Evolutionary conservation across 2,329 filamentous ascomycete species (phyloP).

Genomic region (Penicillium paneum): DNA sequence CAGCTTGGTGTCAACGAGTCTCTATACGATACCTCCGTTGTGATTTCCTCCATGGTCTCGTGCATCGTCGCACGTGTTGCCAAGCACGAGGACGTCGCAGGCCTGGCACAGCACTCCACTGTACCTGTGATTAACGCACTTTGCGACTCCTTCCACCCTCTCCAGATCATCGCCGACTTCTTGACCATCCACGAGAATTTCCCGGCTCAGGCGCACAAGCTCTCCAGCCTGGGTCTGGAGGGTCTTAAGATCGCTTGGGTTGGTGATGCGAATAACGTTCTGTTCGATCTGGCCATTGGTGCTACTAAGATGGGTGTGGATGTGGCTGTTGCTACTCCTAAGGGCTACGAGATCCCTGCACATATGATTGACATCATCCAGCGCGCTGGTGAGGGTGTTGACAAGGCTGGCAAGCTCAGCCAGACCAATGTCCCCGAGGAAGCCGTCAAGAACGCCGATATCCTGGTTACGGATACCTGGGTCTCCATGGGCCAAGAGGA

Average conservation of each 20-base stretch:
- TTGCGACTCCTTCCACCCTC: slow-evolving; percentile 85
- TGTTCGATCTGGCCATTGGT: slow-evolving; percentile 87
- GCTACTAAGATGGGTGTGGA: slow-evolving; percentile 84
- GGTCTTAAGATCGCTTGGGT: slow-evolving; percentile 94
- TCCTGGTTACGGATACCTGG: slow-evolving; percentile 97
- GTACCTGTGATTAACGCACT: slow-evolving; percentile 85
- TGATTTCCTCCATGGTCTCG: slow-evolving; percentile 91
- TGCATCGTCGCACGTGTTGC: slow-evolving; percentile 78
- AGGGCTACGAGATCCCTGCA: slow-evolving; percentile 76
- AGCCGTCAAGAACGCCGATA: slow-evolving; percentile 77
- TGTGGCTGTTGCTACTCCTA: slow-evolving; percentile 80
- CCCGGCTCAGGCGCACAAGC: slow-evolving; percentile 44
- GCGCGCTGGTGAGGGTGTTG: slow-evolving; percentile 57
- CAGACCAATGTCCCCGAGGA: slow-evolving; percentile 82
- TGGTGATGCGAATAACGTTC: slow-evolving; percentile 93
- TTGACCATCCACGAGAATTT: slow-evolving; percentile 83
- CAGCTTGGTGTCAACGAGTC: slow-evolving; percentile 94
- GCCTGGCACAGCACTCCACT: slow-evolving; percentile 66
- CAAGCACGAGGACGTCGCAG: slow-evolving; percentile 69
- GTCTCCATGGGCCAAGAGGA: slow-evolving; percentile 96
- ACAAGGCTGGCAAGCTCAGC: slow-evolving; percentile 61
- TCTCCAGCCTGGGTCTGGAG: slow-evolving; percentile 63
- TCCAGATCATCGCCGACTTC: slow-evolving; percentile 93
- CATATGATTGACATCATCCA: slow-evolving; percentile 71
- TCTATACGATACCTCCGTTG: slow-evolving; percentile 83